Percentiles rank a stretch among this genome's conserved stretches.
Evolutionary conservation across 192 early-diverging fungal species (phyloP).

Genomic region (Spizellomyces sp.): DNA sequence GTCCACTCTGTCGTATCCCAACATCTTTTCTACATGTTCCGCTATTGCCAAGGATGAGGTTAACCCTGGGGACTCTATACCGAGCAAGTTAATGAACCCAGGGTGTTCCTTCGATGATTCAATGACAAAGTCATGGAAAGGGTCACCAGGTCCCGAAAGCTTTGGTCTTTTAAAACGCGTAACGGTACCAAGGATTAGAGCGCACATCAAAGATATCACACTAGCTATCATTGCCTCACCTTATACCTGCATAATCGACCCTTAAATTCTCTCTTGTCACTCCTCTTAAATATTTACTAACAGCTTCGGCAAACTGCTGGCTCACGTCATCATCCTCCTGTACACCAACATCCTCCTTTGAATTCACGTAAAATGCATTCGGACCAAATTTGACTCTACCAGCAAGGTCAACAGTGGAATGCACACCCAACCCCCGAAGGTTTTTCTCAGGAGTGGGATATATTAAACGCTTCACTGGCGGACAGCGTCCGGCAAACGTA

Average conservation of each 20-base stretch:
- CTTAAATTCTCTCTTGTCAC: conserved; percentile 60
- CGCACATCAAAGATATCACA: background rate
- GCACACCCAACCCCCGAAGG: conserved; percentile 72
- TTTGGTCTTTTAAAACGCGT: conserved; percentile 67
- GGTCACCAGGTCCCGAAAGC: conserved; percentile 68
- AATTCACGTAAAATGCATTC: conserved; percentile 63
- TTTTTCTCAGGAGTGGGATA: conserved; percentile 81
- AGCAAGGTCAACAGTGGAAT: conserved; percentile 77
- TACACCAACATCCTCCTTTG: conserved; percentile 61
- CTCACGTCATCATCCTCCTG: conserved; percentile 40
- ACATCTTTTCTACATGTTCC: conserved; percentile 42
- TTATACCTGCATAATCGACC: conserved; percentile 76
- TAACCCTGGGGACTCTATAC: conserved; percentile 87
- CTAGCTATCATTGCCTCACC: conserved; percentile 38
- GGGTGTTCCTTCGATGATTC: conserved; percentile 47
- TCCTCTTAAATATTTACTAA: conserved; percentile 64
- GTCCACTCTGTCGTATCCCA: background rate
- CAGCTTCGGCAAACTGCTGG: conserved; percentile 51
- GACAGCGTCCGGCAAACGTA: conserved; percentile 41
- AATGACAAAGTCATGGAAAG: conserved; percentile 79
- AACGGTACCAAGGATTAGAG: background rate
- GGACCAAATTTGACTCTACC: conserved; percentile 81
- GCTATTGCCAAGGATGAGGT: conserved; percentile 83
- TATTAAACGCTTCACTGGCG: conserved; percentile 62
- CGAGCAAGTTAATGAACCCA: conserved; percentile 74